Percentiles rank a stretch among this genome's conserved stretches.
Evolutionary conservation across 2,329 filamentous ascomycete species (phyloP).

Genomic region (Phaeoacremonium minimum): DNA sequence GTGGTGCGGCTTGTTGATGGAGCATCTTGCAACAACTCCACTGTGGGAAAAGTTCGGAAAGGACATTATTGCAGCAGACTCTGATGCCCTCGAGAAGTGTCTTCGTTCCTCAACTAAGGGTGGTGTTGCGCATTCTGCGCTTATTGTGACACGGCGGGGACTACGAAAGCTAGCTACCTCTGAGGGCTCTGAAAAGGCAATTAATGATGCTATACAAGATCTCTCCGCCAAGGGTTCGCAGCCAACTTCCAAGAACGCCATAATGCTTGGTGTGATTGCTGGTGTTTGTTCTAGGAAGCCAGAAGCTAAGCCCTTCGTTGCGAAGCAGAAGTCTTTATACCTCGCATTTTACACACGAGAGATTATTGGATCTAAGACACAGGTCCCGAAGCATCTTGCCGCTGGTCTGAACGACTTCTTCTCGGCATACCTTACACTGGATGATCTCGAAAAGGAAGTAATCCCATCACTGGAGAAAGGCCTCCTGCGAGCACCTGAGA

Average conservation of each 20-base stretch:
- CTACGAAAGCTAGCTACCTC: conserved; percentile 69
- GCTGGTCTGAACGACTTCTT: conserved; percentile 81
- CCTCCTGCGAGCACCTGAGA: conserved; percentile 82
- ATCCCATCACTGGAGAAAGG: conserved; percentile 84
- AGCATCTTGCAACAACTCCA: conserved; percentile 59
- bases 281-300: conserved; percentile 76
- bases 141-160: conserved; percentile 74
- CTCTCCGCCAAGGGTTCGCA: conserved; percentile 66
- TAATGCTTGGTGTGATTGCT: conserved; percentile 79
- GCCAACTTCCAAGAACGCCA: conserved; percentile 64
- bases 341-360: conserved; percentile 83
- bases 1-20: conserved; percentile 80
- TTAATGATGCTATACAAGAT: conserved; percentile 58
- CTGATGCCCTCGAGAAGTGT: conserved; percentile 74
- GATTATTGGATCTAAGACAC: conserved; percentile 71
- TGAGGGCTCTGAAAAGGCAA: conserved; percentile 52
- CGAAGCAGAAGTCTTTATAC: conserved; percentile 65
- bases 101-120: conserved; percentile 59
- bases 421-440: conserved; percentile 62
- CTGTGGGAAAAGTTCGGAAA: conserved; percentile 61
- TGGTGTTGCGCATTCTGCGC: conserved; percentile 66
- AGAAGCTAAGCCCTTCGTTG: conserved; percentile 57
- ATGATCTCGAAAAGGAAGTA: conserved; percentile 72
- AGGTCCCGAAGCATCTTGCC: conserved; percentile 68
- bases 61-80: conserved; percentile 65